These are phyloP conservation scores for Salicornia ramosissima DNA, from an alignment of 148 eudicot species.

Conservation along the genomic window DNA sequence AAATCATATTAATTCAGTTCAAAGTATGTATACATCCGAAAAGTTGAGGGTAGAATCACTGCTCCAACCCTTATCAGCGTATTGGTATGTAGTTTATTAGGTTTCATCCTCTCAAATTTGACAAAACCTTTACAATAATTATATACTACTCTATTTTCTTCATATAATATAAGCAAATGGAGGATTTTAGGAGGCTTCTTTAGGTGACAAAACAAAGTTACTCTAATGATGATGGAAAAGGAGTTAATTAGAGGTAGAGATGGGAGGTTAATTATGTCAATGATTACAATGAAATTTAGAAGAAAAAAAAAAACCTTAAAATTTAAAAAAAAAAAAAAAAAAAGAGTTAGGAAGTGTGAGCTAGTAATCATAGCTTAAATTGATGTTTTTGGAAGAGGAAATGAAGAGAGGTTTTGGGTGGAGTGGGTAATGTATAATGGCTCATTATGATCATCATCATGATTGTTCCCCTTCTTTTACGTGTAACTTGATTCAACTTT, in stretches of 20 bases:
- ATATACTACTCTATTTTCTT: no score
- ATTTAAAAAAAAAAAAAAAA: background rate
- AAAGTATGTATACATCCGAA: no score
- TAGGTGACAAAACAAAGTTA: constrained; percentile 18
- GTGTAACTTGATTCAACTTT: constrained; percentile 15
- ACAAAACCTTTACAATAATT: no score
- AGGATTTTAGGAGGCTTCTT: background rate
- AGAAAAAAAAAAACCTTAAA: no score
- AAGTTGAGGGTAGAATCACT: no score
- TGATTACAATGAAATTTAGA: constrained; percentile 4
- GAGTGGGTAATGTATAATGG: constrained; percentile 26
- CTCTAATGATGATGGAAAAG: constrained; percentile 21
- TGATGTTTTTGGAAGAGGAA: background rate
- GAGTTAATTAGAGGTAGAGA: constrained; percentile 16
- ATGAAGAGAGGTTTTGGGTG: background rate
- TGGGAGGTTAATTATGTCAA: background rate
- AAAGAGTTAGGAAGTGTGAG: background rate
- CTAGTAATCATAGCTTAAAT: constrained; percentile 19
- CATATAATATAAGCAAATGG: background rate
- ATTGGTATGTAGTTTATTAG: no score
- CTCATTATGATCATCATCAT: constrained; percentile 29
- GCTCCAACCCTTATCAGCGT: no score
- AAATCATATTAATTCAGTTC: no score
- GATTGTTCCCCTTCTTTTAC: constrained; percentile 36
- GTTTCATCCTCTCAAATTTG: no score